Evolutionary conservation across 2,329 filamentous ascomycete species (phyloP).

Genomic region (Monosporascus cannonballus): DNA sequence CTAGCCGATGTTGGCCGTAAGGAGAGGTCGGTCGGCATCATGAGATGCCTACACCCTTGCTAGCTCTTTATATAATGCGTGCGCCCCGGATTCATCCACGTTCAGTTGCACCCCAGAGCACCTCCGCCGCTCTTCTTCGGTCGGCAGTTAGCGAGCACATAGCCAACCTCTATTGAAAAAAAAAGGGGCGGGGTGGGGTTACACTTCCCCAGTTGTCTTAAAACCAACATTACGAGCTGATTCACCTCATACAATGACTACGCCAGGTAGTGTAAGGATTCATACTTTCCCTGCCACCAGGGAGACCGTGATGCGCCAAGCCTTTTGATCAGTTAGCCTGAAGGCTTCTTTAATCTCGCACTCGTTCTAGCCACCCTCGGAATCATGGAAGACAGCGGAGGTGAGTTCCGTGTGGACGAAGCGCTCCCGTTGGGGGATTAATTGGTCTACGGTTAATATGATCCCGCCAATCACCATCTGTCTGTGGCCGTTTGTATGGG

Average conservation of each 20-base stretch:
- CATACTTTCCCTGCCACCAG: too few species aligned
- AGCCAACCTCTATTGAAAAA: neutral
- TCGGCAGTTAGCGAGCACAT: neutral
- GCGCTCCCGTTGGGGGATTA: neutral
- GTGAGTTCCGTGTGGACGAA: neutral
- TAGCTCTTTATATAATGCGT: neutral
- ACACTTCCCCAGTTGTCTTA: too few species aligned
- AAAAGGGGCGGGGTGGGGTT: too few species aligned
- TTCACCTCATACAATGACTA: too few species aligned
- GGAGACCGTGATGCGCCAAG: neutral
- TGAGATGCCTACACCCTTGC: too few species aligned
- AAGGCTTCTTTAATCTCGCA: neutral
- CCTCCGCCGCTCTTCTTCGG: neutral
- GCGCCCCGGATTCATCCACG: neutral
- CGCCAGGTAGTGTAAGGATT: too few species aligned
- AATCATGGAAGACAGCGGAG: neutral
- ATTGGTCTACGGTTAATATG: neutral
- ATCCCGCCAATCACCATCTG: too few species aligned
- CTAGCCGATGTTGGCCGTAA: too few species aligned
- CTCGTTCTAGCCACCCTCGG: neutral
- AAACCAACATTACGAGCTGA: too few species aligned
- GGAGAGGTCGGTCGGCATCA: too few species aligned
- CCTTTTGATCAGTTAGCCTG: neutral
- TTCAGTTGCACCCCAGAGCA: neutral
- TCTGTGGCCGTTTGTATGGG: too few species aligned